Evolutionary conservation across 2,329 filamentous ascomycete species (phyloP).

Genomic region (Cucurbitaria berberidis): DNA sequence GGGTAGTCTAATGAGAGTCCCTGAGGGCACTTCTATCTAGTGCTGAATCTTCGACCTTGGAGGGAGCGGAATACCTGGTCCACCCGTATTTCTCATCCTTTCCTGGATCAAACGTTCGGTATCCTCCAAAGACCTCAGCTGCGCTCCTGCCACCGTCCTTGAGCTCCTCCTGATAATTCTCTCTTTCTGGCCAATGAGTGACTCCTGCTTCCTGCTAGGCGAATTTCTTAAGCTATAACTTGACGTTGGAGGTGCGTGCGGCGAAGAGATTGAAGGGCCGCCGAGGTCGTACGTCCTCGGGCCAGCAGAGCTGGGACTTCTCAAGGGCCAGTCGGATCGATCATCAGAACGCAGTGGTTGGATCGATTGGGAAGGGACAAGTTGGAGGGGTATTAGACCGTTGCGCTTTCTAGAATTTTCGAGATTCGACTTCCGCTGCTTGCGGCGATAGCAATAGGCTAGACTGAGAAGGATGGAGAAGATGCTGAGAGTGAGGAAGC

Average conservation of each 20-base stretch:
- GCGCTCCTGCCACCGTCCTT: too few relatives aligned
- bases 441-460: neutral
- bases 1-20: too few relatives aligned
- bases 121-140: too few relatives aligned
- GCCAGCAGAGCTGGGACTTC: neutral
- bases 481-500: slow-evolving; percentile 74
- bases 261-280: neutral
- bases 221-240: neutral
- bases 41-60: too few relatives aligned
- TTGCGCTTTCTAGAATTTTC: neutral
- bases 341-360: neutral
- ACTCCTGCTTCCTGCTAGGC: neutral
- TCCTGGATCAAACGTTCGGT: neutral
- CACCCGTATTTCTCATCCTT: neutral
- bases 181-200: too few relatives aligned
- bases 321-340: neutral
- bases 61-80: neutral
- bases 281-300: neutral
- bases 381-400: neutral
- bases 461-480: slow-evolving; percentile 43
- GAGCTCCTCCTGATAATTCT: neutral
- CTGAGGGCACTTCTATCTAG: too few relatives aligned
- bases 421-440: neutral
- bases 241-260: neutral
- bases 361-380: neutral